A percentile compares a stretch with the other conserved stretches of the same genome.
phyloP scores from a whole-genome alignment of 768 basidiomycete genomes.

The Mycena galericulata region DNA sequence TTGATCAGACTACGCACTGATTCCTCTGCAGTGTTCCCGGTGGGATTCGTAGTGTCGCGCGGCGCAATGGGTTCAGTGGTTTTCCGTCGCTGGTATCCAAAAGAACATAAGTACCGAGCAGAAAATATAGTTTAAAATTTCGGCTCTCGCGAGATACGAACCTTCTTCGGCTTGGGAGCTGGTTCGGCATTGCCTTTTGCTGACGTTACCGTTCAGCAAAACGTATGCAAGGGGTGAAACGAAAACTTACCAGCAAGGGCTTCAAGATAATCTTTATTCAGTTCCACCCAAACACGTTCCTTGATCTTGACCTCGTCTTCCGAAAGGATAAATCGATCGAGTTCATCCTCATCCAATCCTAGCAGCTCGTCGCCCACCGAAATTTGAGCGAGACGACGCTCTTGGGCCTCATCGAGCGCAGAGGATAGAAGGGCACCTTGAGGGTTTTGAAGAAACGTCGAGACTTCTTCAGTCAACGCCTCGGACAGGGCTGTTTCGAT shows the following conservation, averaged over 20 bases:
- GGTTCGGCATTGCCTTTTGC: constrained; percentile 69
- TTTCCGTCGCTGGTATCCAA: constrained; percentile 72
- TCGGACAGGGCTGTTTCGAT: constrained; percentile 73
- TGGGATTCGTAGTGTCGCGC: constrained; percentile 78
- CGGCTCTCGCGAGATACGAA: constrained; percentile 63
- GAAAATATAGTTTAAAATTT: constrained; percentile 32
- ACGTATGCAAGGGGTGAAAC: constrained; percentile 17
- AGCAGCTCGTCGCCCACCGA: constrained; percentile 70
- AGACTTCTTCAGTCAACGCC: constrained; percentile 77
- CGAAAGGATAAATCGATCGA: constrained; percentile 82
- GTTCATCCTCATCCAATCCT: constrained; percentile 92
- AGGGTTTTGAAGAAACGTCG: constrained; percentile 70
- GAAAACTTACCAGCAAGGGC: constrained; percentile 79
- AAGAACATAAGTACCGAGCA: constrained; percentile 17
- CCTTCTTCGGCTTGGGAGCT: constrained; percentile 78
- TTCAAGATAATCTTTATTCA: constrained; percentile 92
- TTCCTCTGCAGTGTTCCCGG: constrained; percentile 80
- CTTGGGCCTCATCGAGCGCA: constrained; percentile 77
- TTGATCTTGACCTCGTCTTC: constrained; percentile 88
- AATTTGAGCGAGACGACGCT: constrained; percentile 67
- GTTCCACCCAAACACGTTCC: constrained; percentile 94
- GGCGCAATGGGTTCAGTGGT: constrained; percentile 64
- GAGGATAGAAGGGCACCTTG: constrained; percentile 69
- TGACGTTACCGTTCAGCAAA: constrained; percentile 62
- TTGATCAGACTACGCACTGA: constrained; percentile 83